phyloP scores from a whole-genome alignment of 257 asterid genomes.

The Gynochthodes officinalis region DNA sequence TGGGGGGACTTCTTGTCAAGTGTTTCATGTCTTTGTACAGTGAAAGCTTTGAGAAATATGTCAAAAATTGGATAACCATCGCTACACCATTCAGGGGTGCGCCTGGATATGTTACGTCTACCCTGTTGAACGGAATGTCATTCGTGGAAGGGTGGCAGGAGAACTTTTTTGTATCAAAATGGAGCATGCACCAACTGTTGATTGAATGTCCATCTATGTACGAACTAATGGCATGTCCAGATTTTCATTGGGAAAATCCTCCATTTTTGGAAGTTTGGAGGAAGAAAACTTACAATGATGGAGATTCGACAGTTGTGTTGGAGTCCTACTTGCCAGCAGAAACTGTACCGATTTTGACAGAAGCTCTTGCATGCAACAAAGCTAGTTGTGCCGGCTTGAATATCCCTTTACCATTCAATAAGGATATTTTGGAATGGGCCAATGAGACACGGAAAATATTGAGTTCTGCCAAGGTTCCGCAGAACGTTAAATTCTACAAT shows the following conservation, averaged over 20 bases:
- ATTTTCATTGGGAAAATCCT: constrained; percentile 68
- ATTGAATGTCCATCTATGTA: constrained; percentile 92
- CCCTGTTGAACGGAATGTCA: constrained; percentile 76
- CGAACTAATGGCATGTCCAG: constrained; percentile 79
- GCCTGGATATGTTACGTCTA: constrained; percentile 81
- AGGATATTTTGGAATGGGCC: constrained; percentile 79
- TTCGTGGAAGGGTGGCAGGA: constrained; percentile 94
- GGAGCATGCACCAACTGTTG: constrained; percentile 99
- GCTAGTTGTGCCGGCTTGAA: constrained; percentile 53
- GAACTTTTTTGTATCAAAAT: constrained; percentile 80
- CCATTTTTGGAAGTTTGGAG: constrained; percentile 87
- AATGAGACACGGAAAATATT: constrained; percentile 63
- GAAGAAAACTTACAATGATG: constrained; percentile 47
- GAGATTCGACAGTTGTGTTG: constrained; percentile 46
- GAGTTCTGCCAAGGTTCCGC: constrained; percentile 62
- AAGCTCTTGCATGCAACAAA: constrained; percentile 75
- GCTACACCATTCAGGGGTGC: constrained; percentile 97
- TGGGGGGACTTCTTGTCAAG: constrained; percentile 93
- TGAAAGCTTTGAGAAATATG: constrained; percentile 88
- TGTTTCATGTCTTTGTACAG: constrained; percentile 76
- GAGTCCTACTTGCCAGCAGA: constrained; percentile 64
- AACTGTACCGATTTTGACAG: constrained; percentile 54
- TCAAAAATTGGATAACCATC: constrained; percentile 88
- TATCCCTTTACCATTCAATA: constrained; percentile 62
- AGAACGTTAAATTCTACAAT: constrained; percentile 70